Evolutionary conservation across 345 rosid genomes (phyloP), one percentile per base, ranked within the genome.

Genomic region (Turnera subulata): DNA sequence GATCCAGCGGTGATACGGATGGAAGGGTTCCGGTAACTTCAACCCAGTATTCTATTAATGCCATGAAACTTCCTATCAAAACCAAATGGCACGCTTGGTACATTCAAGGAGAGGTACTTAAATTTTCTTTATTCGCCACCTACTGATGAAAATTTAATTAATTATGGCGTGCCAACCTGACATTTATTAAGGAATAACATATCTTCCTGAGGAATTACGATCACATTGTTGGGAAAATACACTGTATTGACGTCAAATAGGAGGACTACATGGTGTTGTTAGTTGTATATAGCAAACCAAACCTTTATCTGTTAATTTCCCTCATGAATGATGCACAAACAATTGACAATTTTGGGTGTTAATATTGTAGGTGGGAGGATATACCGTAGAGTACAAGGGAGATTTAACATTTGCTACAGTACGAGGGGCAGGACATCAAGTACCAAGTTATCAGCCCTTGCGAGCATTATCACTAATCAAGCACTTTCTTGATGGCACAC

Each of bases 11-110:
- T 14, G 96, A 91, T 57, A 78, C 11, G 4, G 96, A 91, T 62
- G 97, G 89, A 58, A 75, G 91, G 63, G 72, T 91, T 16, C 96
- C 96, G 0, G 80, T 91, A 4, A 84, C 89, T 8, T 88, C 97
- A 4, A 83, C 96, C 45, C 69, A 76, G 59, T 80, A 78, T 62
- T 82, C 96, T 14, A 77, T 88, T 19, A 63, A 75, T 14, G 50
- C 23, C 61, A 84, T 88, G 96, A 81, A 80, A 18, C 83, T 85
- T 59, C 58, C 84, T 0, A 65, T 77, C 11, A 74, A 76, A 55
- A 82, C 80, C 21, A 20, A 66, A 17, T 91, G 91, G 94, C 83
- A 79, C 69, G 80, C 96, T 44, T 91, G 97, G 96, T 76, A 64
- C 69, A 61, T 6, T 10, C 6, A 29, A 40, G 17, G 37, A 5